Percentiles rank a stretch among this genome's conserved stretches.
phyloP scores from a whole-genome alignment of 2,329 filamentous ascomycete genomes.

The Ceratocystis colombiana region DNA sequence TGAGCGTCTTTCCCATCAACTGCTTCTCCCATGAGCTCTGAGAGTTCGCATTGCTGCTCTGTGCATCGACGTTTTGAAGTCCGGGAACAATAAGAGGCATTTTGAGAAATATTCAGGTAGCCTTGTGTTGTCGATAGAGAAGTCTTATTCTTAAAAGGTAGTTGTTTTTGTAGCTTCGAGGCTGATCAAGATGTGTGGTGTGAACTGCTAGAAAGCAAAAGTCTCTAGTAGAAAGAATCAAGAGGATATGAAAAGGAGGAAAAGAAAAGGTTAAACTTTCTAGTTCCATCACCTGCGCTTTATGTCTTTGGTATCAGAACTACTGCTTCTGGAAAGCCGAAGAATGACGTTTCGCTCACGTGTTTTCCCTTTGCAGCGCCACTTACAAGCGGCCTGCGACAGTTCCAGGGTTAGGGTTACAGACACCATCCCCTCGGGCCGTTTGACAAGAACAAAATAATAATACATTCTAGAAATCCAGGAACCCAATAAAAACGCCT shows the following conservation, averaged over 20 bases:
- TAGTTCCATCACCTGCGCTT: not conserved
- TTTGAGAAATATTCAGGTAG: constrained; percentile 26
- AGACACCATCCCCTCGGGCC: not conserved
- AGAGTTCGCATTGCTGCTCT: constrained; percentile 33
- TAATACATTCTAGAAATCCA: not conserved
- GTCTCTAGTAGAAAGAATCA: not conserved
- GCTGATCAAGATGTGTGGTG: not conserved
- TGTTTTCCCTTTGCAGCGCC: not conserved
- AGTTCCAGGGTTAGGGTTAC: not conserved
- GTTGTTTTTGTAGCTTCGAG: no score
- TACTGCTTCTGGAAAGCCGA: constrained; percentile 14
- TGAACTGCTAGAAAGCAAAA: not conserved
- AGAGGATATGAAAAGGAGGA: not conserved
- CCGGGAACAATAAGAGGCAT: constrained; percentile 59
- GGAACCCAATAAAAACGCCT: not conserved
- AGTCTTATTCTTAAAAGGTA: not conserved
- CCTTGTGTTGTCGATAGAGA: not conserved
- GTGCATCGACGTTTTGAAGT: constrained; percentile 37
- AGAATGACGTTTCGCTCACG: constrained; percentile 18
- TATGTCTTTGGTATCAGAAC: constrained; percentile 9
- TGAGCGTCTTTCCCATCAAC: constrained; percentile 53
- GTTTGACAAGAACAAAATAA: not conserved
- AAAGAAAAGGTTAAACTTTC: not conserved
- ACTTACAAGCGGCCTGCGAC: not conserved
- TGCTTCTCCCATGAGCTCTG: constrained; percentile 52